phyloP scores from a whole-genome alignment of 768 basidiomycete genomes.

The Termitomyces sp. region DNA sequence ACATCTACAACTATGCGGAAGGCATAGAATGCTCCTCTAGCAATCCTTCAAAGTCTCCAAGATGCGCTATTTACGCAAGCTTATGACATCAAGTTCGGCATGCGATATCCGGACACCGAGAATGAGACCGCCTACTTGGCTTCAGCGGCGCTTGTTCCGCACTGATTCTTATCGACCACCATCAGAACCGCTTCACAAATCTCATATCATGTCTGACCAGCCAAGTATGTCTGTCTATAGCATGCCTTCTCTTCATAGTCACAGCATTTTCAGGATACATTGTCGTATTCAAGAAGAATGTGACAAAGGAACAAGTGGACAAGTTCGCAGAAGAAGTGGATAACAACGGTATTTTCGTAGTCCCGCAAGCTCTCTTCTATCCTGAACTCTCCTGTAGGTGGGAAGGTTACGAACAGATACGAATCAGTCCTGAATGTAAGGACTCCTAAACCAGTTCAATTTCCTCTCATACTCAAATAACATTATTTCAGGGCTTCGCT shows the following conservation, averaged over 20 bases:
- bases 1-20: neutral
- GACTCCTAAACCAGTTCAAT: neutral
- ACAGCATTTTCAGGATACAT: slow-evolving; percentile 38
- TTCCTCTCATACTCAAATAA: neutral
- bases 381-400: slow-evolving; percentile 27
- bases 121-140: slow-evolving; percentile 1
- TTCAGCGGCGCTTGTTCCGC: slow-evolving; percentile 2
- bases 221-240: neutral
- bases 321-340: slow-evolving; percentile 33
- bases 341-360: slow-evolving; percentile 26
- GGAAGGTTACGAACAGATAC: slow-evolving; percentile 36
- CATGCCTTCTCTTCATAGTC: neutral
- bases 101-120: neutral
- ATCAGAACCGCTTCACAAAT: neutral
- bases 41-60: neutral
- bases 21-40: neutral
- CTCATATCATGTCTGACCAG: slow-evolving; percentile 3
- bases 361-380: neutral
- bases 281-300: slow-evolving; percentile 48
- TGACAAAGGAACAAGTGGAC: slow-evolving; percentile 34
- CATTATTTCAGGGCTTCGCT: slow-evolving; percentile 22
- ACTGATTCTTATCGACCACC: slow-evolving; percentile 10
- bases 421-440: slow-evolving; percentile 34
- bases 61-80: slow-evolving; percentile 2
- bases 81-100: slow-evolving; percentile 6